phyloP scores from a whole-genome alignment of 257 asterid species.

The Solanum boliviense region DNA sequence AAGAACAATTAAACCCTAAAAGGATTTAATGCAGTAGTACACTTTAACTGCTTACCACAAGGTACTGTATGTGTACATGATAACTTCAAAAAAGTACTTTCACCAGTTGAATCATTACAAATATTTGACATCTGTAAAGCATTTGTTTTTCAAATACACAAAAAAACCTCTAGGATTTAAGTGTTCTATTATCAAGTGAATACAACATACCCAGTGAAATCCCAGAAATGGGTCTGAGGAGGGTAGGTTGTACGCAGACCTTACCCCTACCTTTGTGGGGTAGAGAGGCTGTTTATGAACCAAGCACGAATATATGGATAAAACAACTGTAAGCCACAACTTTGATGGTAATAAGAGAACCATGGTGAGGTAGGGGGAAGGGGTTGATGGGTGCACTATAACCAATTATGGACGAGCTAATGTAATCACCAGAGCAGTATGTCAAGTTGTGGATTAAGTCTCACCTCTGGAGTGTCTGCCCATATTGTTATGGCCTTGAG shows the following conservation, averaged over 20 bases:
- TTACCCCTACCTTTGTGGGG: neutral
- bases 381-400: neutral
- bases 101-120: neutral
- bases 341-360: neutral
- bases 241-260: neutral
- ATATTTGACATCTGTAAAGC: neutral
- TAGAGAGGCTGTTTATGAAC: neutral
- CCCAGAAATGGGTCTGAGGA: neutral
- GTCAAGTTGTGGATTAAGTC: neutral
- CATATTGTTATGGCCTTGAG: constrained; percentile 85
- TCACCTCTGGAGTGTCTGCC: constrained; percentile 96
- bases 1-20: neutral
- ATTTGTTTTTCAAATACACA: neutral
- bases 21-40: neutral
- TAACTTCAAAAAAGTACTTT: neutral
- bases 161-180: neutral
- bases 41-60: neutral
- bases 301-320: neutral
- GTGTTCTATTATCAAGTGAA: neutral
- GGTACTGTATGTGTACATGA: neutral
- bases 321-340: neutral
- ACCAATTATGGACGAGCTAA: neutral
- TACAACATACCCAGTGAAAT: neutral
- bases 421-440: neutral
- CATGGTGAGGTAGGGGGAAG: neutral